phyloP scores from a whole-genome alignment of 179 eudicot genomes.

The Vitellaria paradoxa region DNA sequence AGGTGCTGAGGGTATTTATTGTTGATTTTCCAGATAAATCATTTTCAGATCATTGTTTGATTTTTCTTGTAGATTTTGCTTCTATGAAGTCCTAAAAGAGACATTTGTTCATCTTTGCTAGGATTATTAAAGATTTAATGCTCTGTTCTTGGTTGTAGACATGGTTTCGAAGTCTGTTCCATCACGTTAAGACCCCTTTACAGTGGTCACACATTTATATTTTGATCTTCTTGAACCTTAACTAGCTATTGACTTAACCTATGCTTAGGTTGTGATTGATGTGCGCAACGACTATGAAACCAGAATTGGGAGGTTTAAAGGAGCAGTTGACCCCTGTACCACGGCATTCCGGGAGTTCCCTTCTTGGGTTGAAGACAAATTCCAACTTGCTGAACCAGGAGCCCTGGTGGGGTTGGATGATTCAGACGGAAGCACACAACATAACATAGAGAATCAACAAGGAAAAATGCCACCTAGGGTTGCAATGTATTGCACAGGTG shows the following conservation, averaged over 20 bases:
- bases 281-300: conserved; percentile 91
- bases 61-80: conserved; percentile 12
- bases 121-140: not conserved
- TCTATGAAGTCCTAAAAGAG: not conserved
- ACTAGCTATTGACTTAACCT: not conserved
- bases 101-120: not conserved
- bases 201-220: not conserved
- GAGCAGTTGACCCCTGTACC: conserved; percentile 92
- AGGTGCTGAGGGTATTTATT: not conserved
- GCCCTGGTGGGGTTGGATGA: conserved; percentile 28
- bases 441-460: conserved; percentile 26
- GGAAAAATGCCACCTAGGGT: conserved; percentile 61
- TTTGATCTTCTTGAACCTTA: not conserved
- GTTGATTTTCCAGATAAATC: not conserved
- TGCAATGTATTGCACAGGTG: conserved; percentile 99
- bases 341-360: conserved; percentile 89
- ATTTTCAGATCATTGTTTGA: not conserved
- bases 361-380: conserved; percentile 73
- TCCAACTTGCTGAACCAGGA: conserved; percentile 44
- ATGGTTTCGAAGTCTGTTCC: not conserved
- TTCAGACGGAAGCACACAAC: conserved; percentile 27
- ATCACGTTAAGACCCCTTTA: not conserved
- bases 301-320: conserved; percentile 89
- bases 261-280: conserved; percentile 80
- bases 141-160: not conserved